phyloP scores from a whole-genome alignment of 2,329 filamentous ascomycete species.

The Ophiosphaerella korrae region DNA sequence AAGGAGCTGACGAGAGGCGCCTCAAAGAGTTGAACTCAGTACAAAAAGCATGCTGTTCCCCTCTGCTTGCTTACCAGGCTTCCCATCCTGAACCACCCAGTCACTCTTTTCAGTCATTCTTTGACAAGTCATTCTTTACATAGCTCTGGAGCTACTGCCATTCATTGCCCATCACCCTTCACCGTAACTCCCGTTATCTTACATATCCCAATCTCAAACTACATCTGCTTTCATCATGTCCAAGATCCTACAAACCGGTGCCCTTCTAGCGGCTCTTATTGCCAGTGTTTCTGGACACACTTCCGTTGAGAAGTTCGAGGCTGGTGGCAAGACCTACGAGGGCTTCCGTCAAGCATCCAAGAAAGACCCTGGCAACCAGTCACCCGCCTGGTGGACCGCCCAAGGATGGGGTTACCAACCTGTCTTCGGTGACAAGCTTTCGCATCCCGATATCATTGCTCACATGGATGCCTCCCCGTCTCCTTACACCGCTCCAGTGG shows the following conservation, averaged over 20 bases:
- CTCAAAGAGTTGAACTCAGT: slow-evolving; percentile 10
- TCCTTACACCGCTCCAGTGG: slow-evolving; percentile 33
- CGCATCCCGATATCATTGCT: slow-evolving; percentile 33
- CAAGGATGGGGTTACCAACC: slow-evolving; percentile 42
- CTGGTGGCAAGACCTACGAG: slow-evolving; percentile 34
- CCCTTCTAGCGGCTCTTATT: slow-evolving; percentile 35
- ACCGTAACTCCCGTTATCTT: slow-evolving; percentile 2
- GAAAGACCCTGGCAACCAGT: slow-evolving; percentile 29
- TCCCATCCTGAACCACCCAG: slow-evolving; percentile 17
- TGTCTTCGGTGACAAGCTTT: slow-evolving; percentile 32
- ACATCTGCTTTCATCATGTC: slow-evolving; percentile 24
- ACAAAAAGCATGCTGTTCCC: slow-evolving; percentile 21
- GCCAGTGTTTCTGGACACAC: slow-evolving; percentile 34
- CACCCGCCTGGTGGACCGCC: slow-evolving; percentile 41
- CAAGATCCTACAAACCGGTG: slow-evolving; percentile 33
- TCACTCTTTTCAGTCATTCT: slow-evolving; percentile 32
- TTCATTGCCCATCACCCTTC: slow-evolving; percentile 20
- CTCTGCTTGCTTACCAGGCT: slow-evolving; percentile 5
- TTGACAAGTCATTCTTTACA: slow-evolving; percentile 34
- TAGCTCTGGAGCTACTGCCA: slow-evolving; percentile 40
- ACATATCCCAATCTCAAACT: slow-evolving; percentile 5
- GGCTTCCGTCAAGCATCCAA: slow-evolving; percentile 36
- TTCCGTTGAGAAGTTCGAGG: slow-evolving; percentile 31
- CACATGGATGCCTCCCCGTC: slow-evolving; percentile 38
- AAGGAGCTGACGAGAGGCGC: slow-evolving; percentile 11